Percentiles rank a stretch among this genome's conserved stretches.
These are phyloP conservation scores for Dactylella cylindrospora DNA, from an alignment of 2,329 filamentous ascomycete genomes.

Conservation along the genomic window DNA sequence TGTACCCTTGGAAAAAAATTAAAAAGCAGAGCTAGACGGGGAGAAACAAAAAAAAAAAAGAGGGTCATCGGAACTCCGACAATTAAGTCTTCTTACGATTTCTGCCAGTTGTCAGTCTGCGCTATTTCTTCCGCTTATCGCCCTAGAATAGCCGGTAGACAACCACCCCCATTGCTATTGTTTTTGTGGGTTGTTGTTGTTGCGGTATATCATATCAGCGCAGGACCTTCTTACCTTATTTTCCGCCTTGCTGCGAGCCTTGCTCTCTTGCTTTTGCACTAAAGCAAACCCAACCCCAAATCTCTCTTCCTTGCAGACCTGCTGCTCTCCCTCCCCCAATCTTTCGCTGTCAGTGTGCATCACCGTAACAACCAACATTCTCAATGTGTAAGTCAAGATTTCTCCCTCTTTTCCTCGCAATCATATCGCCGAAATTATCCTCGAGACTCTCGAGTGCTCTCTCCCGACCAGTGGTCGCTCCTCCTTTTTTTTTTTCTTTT, in stretches of 20 bases:
- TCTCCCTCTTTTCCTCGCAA: neutral
- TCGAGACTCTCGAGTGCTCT: too few relatives aligned
- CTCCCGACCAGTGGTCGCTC: too few relatives aligned
- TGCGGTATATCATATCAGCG: slow-evolving; percentile 24
- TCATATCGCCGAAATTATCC: too few relatives aligned
- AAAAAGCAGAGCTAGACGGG: too few relatives aligned
- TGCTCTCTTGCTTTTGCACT: too few relatives aligned
- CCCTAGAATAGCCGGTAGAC: too few relatives aligned
- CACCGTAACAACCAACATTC: slow-evolving; percentile 26
- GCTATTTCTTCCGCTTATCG: neutral
- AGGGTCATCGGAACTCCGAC: neutral
- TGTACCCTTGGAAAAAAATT: too few relatives aligned
- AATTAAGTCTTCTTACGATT: neutral
- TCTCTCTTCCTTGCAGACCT: too few relatives aligned
- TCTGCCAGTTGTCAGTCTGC: slow-evolving; percentile 2
- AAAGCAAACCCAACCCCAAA: slow-evolving; percentile 11
- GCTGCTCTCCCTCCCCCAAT: slow-evolving; percentile 8
- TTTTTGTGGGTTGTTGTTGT: too few relatives aligned
- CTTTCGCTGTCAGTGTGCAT: slow-evolving; percentile 4
- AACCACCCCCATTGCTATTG: neutral
- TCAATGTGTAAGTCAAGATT: slow-evolving; percentile 40
- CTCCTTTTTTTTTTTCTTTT: neutral
- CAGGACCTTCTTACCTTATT: too few relatives aligned
- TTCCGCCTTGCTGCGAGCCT: slow-evolving; percentile 43
- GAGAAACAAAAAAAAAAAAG: neutral